Base-by-base conservation (phyloP, 2,329 filamentous ascomycete genomes). In the Hypoxylon sp. region DNA sequence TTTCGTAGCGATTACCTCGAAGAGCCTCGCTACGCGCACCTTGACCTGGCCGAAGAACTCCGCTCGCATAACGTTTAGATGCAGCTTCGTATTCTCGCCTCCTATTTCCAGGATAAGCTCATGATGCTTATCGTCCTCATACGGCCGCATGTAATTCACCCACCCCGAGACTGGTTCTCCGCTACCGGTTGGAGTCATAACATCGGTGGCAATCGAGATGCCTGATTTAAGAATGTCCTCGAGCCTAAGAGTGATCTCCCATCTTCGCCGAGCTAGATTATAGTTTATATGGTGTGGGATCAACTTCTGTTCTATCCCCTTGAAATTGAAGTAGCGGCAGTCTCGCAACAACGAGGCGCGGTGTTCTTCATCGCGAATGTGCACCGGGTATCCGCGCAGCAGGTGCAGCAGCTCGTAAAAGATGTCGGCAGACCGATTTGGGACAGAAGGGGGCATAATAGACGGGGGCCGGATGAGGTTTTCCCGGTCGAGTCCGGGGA, bases 201-300 rank as follows among this genome's bases (percentile, higher is more conserved):
- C 62, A 16, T 91, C 89, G 7, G 80, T 77, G 0, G 81, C 81
- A 69, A 96, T 86, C 14, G 88, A 88, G 48, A 97, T 83, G 12
- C 95, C 95, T 1, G 91, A 94, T 73, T 95, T 94, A 32, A 95
- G 88, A n/a, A 98, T 87, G 73, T 97, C 94, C 73, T 96, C 90
- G 1, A 98, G 80, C 0, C 92, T 86, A 30, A 98, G 83, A 3
- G 88, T 80, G 16, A 98, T 97, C 79, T 98, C 94, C 2, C 87
- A 84, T 51, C 86, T 86, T 14, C 85, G 82, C 2, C 91, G 85
- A 14, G 85, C 80, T 34, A 91, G 85, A 74, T 97, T 97, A 78
- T 88, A 94, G 54, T 85, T 88, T 65, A 95, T 91, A 27, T 87
- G 78, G 77, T 94, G 91, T 0, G 91, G 88, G 45, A 97, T 91